Conservation (phyloP, 1,284 basidiomycete species). For the Neolentinus lepideus region DNA sequence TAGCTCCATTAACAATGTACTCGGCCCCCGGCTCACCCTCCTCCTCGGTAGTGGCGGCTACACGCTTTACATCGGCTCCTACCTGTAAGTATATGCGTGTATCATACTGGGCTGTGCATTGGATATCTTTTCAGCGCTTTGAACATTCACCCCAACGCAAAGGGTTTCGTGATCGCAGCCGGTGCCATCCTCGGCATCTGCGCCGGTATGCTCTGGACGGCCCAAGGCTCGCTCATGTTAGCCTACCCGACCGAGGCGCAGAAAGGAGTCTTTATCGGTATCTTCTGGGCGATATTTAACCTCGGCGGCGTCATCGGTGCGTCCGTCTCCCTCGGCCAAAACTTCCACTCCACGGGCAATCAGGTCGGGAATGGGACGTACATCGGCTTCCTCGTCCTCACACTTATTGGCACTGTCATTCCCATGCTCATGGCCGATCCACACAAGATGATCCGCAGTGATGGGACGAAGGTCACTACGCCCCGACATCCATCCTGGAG, state of each 20-base stretch:
- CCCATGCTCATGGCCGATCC: slow-evolving; percentile 67
- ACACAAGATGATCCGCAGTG: slow-evolving; percentile 58
- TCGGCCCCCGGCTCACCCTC: slow-evolving; percentile 70
- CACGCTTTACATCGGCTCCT: slow-evolving; percentile 57
- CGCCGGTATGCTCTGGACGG: slow-evolving; percentile 82
- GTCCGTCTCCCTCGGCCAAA: slow-evolving; percentile 48
- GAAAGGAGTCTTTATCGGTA: slow-evolving; percentile 73
- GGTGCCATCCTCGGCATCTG: slow-evolving; percentile 81
- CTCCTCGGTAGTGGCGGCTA: slow-evolving; percentile 67
- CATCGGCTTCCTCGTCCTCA: slow-evolving; percentile 33
- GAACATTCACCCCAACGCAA: slow-evolving; percentile 57
- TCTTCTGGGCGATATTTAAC: slow-evolving; percentile 70
- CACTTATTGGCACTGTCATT: slow-evolving; percentile 54
- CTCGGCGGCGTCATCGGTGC: slow-evolving; percentile 58
- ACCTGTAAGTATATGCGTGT: slow-evolving; percentile 8
- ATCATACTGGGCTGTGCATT: not conserved
- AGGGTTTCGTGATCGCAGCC: slow-evolving; percentile 64
- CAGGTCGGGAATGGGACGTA: slow-evolving; percentile 2
- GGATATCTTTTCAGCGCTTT: slow-evolving; percentile 35
- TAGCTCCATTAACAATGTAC: slow-evolving; percentile 69
- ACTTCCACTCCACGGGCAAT: slow-evolving; percentile 38
- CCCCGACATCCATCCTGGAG: slow-evolving; percentile 67
- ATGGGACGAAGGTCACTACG: slow-evolving; percentile 60
- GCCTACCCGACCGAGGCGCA: slow-evolving; percentile 64
- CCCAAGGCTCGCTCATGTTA: slow-evolving; percentile 80